Evolutionary conservation across 176 grass and related monocot species (phyloP).

Genomic region (sorghum (Sorghum bicolor)): Sorghum_bicolor_NCBIv3 NC_012875.2:58725001-58725500

Average conservation of each 20-base stretch:
- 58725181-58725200: neutral
- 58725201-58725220: neutral
- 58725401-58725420: slow-evolving; percentile 45
- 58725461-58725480: slow-evolving; percentile 47
- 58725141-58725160: neutral
- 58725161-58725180: neutral
- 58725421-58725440: slow-evolving; percentile 59
- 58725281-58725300: neutral
- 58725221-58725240: neutral
- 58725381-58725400: slow-evolving; percentile 39
- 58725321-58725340: slow-evolving; percentile 50
- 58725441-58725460: slow-evolving; percentile 54
- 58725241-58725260: neutral
- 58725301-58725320: slow-evolving; percentile 43
- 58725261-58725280: neutral
- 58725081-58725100: slow-evolving; percentile 39
- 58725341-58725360: slow-evolving; percentile 33
- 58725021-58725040: slow-evolving; percentile 90
- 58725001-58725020: slow-evolving; percentile 92
- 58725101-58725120: slow-evolving; percentile 51
- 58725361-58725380: slow-evolving; percentile 40
- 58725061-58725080: slow-evolving; percentile 41
- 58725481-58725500: slow-evolving; percentile 38
- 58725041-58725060: slow-evolving; percentile 51
- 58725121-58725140: neutral